Evolutionary conservation across 179 eudicot genomes (phyloP).

Genomic region (Sideroxylon spinosum): DNA sequence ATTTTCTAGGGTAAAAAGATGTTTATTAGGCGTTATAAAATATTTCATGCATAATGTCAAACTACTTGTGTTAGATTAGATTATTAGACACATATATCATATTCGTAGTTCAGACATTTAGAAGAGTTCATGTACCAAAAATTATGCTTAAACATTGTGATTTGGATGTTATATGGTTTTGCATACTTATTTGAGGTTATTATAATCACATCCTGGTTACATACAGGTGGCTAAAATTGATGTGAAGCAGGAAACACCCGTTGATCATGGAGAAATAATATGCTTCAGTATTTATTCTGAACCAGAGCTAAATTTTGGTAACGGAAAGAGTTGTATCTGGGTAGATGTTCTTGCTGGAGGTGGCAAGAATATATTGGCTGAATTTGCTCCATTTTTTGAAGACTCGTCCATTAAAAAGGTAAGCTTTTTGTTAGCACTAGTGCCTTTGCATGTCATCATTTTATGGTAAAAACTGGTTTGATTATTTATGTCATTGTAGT

Average conservation of each 20-base stretch:
- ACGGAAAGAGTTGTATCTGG: slow-evolving; percentile 91
- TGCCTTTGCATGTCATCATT: background rate
- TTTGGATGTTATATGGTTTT: background rate
- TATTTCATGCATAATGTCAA: no score
- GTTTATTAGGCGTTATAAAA: no score
- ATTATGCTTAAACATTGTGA: no score
- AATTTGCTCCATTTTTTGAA: slow-evolving; percentile 89
- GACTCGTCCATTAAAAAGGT: slow-evolving; percentile 83
- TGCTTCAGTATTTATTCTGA: slow-evolving; percentile 98
- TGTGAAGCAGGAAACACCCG: slow-evolving; percentile 94
- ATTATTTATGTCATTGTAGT: background rate
- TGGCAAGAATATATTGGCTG: slow-evolving; percentile 58
- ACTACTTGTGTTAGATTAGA: no score
- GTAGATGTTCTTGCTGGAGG: slow-evolving; percentile 94
- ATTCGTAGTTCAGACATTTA: no score
- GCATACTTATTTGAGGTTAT: background rate
- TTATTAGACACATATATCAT: no score
- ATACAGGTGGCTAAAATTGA: slow-evolving; percentile 82
- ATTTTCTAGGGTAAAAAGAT: no score
- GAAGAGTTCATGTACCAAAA: no score
- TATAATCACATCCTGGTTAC: slow-evolving; percentile 6
- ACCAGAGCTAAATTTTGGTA: slow-evolving; percentile 62
- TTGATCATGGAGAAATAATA: slow-evolving; percentile 88
- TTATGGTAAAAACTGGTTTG: background rate
- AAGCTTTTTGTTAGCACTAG: background rate